Evolutionary conservation across 495 filamentous ascomycete genomes (phyloP), one percentile per base, ranked within the genome.

Genomic region (Elasticomyces elasticus): DNA sequence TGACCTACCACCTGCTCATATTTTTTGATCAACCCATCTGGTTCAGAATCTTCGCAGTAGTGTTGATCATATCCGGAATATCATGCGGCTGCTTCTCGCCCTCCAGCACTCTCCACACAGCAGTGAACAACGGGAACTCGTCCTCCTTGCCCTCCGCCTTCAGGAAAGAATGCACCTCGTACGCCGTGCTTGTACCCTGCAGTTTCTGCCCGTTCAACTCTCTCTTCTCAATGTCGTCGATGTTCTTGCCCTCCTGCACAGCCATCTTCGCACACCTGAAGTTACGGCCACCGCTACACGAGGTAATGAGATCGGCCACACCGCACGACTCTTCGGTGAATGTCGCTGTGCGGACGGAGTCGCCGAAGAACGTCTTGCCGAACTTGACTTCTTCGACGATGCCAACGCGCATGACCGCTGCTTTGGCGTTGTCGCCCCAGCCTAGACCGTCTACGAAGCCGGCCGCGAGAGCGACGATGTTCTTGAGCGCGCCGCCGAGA

Each of bases 171-270:
- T 91, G 84, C 17, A 99, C 90, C 66, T 99, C 94, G 43, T 79
- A 78, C 19, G 92, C 86, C 31, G 94, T 99, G 63, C 83, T 82
- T 5, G 87, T 95, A 17, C 94, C 94, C 69, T 97, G 94, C 59
- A 99, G 71, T 73, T 89, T 95, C 77, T 99, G 94, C 28, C 94
- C 94, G 66, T 99, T 99, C 56, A 99, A 75, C 69, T 95, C 89
- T 37, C 76, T 76, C 65, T 79, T 76, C 77, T 97, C 94, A 53
- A 99, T 77, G 72, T 96, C 87, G 54, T 84, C 82, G 41, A 99
- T 85, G 35, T 79, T 76, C 52, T 87, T 76, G 33, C 83, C 82
- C 60, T 83, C 78, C 77, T 92, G 78, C 26, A 95, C 78, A 13
- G 84, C 84, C 72, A 90, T 80, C 78, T 85, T 94, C 30, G 94